Evolutionary conservation across 352 stramenopile species (phyloP), one percentile per base, ranked within the genome.

Genomic region (Phytophthora hibernalis): DNA sequence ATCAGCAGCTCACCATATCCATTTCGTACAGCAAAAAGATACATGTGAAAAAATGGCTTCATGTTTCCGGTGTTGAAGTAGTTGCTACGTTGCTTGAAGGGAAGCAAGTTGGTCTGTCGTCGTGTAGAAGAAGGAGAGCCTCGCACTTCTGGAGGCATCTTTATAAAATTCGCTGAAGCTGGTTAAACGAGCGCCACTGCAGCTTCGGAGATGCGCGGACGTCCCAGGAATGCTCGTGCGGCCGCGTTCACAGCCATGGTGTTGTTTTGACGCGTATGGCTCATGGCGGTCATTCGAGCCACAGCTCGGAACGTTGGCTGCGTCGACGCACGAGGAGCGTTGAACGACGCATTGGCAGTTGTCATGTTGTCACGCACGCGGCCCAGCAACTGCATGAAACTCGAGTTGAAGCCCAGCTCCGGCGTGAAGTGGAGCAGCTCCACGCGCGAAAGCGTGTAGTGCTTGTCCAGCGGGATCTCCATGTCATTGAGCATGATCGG

Each of bases 391-490:
- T 77, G 66, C 52, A 76, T 75, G 59, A 91, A 89, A 54, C 84
- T 93, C 55, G 84, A 76, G 61, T 85, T 91, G 65, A 93, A 93
- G 56, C 85, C 85, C 35, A 95, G 51, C 45, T 90, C 84, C n/a
- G 83, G 82, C 3, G 82, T 89, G 48, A 94, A 94, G 62, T 96
- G 85, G 18, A 91, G 76, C 54, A 95, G 63, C 44, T 91, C 81
- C 24, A 80, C 63, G 38, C 87, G 82, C 6, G 85, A 89, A 9
- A 94, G 78, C 22, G 84, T 89, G 58, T 94, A 94, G 49, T 89
- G 82, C 60, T 90, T 90, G 71, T 91, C 83, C 18, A 91, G 70
- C 37, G 72, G 71, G 50, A 92, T 77, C 55, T 91, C 84, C 70
- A 90, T 75, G 49, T 90, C 80, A 58, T 91, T 91, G 24, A 91